Evolutionary conservation across 345 rosid species (phyloP), one percentile per base, ranked within the genome.

Genomic region (Tarenaya hassleriana): DNA sequence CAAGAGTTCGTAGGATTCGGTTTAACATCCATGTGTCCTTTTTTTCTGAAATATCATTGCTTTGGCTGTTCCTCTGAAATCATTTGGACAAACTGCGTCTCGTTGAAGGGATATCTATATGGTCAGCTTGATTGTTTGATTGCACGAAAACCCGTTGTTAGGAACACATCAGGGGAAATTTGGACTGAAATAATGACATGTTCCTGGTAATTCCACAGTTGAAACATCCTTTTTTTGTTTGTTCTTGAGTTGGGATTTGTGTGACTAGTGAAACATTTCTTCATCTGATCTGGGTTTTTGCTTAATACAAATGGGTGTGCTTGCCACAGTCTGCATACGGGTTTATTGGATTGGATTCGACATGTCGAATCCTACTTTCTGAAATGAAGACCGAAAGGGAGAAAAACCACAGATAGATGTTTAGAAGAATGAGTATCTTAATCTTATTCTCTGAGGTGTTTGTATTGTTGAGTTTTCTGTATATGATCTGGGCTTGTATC

Each of bases 81-180:
- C 37, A 49, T 29, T 51, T 64, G 29, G 37, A 15, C 58, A 44
- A 57, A 50, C 50, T 58, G 58, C 58, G 55, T 58, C 52, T 64
- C 51, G 64, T 52, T 65, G 54, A 58, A 58, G 64, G 64, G 63
- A 64, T 57, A 42, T 43, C 63, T 64, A 64, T 58, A 64, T 64
- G 59, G 47, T 64, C 69, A 2, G 29, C 2, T 24, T 5, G 2
- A 24, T 24, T 24, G 29, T 5, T 24, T 5, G n/a, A n/a, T n/a
- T n/a, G n/a, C 63, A 43, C 37, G 63, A 57, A 17, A 43, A 58
- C 63, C 63, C 57, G 49, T 52, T 56, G 29, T 64, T n/a, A 62
- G 35, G 58, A 63, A 57, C 57, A 63, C 16, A 41, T 50, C 47
- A 5, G 41, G 24, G 29, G 27, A 64, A 29, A 47, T 16, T 63